Evolutionary conservation across 1,284 basidiomycete genomes (phyloP), one percentile per base, ranked within the genome.

Genomic region (Boletellus deceptivus): DNA sequence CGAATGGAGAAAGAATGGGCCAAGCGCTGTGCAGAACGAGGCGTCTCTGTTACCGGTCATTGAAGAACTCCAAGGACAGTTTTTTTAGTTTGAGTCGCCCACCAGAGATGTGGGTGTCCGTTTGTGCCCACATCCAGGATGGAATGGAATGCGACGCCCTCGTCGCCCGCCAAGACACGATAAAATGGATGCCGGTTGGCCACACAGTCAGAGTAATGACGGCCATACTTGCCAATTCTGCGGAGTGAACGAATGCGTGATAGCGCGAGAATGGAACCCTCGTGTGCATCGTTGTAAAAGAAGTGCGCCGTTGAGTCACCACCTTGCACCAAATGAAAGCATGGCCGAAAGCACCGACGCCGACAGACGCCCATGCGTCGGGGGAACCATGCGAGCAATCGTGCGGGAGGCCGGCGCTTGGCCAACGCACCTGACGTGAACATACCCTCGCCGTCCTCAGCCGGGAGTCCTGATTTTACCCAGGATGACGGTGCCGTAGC

Each of bases 381-480:
- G 17, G 25, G 11, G 33, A 33, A 16, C 37, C 42, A 36, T 39
- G 34, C 36, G 24, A 49, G 36, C 40, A n/a, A 31, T 50, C 48
- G 38, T 38, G 31, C 34, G 39, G 42, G 16, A n/a, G 34, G 14
- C 8, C 45, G 43, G 34, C 16, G 31, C 25, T 49, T 35, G 27
- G 24, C 22, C 43, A 39, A 67, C 78, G 56, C 58, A 89, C 87
- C 87, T 79, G 59, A 90, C 80, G 55, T 89, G 86, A 49, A 90
- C 62, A 62, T 77, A 90, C 4, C 86, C 84, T 80, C 73, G 59
- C 87, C 85, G 11, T 78, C 72, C 52, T 89, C 68, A 17, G 77
- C 83, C n/a, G 6, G 86, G 84, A 42, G 90, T 74, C 58, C 77
- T 79, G 62, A 91, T 78, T 75, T 90, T 90, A 20, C 88, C 88